Percentiles rank a stretch among this genome's conserved stretches.
These are phyloP conservation scores for Aspergillus tamarii DNA, from an alignment of 2,329 filamentous ascomycete species.

Conservation along the genomic window DNA sequence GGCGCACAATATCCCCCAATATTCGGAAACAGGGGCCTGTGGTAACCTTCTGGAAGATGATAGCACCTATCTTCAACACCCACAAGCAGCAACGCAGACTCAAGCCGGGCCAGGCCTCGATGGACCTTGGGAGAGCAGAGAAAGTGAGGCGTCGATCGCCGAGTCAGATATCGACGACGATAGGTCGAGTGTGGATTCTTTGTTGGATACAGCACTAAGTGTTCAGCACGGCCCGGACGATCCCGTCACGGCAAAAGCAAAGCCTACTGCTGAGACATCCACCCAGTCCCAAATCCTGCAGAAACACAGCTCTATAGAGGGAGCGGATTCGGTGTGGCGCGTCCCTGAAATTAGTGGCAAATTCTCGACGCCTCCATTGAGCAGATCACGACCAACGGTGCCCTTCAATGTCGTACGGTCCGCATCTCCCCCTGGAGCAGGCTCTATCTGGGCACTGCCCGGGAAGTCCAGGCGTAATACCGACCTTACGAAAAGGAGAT, in stretches of 20 bases:
- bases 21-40: conserved; percentile 10
- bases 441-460: conserved; percentile 44
- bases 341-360: conserved; percentile 33
- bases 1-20: conserved; percentile 4
- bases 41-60: conserved; percentile 7
- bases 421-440: conserved; percentile 38
- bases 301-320: conserved; percentile 16
- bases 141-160: conserved; percentile 14
- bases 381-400: conserved; percentile 21
- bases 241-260: conserved; percentile 24
- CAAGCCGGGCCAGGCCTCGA: conserved; percentile 9
- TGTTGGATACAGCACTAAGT: conserved; percentile 23
- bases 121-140: conserved; percentile 3
- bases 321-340: conserved; percentile 33
- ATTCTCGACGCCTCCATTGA: conserved; percentile 29
- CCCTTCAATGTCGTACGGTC: conserved; percentile 22
- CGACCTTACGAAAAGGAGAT: conserved; percentile 24
- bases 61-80: conserved; percentile 11
- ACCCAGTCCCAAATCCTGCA: conserved; percentile 16
- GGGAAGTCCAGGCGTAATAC: conserved; percentile 28
- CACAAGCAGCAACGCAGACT: conserved; percentile 12
- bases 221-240: conserved; percentile 15
- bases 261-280: conserved; percentile 14
- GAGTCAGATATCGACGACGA: conserved; percentile 26
- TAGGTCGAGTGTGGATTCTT: conserved; percentile 27